phyloP scores from a whole-genome alignment of 2,329 filamentous ascomycete species.

The Colletotrichum spinosum region DNA sequence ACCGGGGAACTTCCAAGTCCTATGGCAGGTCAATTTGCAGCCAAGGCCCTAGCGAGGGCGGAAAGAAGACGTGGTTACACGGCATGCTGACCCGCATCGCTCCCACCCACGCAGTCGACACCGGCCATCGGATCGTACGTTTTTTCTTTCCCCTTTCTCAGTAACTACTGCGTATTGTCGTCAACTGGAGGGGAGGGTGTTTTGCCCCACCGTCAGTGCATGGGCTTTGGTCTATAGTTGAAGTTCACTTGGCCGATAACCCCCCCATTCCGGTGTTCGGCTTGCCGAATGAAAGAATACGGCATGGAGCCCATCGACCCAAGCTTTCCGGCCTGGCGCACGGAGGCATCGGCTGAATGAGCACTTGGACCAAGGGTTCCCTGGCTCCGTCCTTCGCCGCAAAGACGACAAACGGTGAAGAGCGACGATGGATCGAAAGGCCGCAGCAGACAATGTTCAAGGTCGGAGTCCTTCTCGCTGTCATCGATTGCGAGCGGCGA shows the following conservation, averaged over 20 bases:
- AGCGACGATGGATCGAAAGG: no score
- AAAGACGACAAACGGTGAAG: no score
- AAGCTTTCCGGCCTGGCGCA: conserved; percentile 28
- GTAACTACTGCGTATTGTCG: no score
- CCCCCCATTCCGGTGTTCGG: no score
- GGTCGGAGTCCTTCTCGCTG: no score
- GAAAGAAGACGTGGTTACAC: conserved; percentile 30
- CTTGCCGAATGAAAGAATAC: neutral
- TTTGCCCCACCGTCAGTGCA: no score
- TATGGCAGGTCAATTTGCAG: conserved; percentile 14
- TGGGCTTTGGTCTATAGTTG: no score
- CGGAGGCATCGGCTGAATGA: conserved; percentile 14
- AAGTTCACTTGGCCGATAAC: no score
- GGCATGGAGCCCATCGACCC: conserved; percentile 27
- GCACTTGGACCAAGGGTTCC: conserved; percentile 18
- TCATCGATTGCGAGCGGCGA: no score
- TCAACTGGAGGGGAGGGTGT: no score
- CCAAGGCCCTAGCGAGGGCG: conserved; percentile 7
- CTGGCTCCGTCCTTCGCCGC: neutral
- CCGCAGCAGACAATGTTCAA: no score
- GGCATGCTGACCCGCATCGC: conserved; percentile 32
- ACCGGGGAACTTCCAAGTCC: neutral
- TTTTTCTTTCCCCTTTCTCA: neutral
- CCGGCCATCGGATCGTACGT: conserved; percentile 5
- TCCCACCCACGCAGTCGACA: neutral